A percentile compares a stretch with the other conserved stretches of the same genome.
Evolutionary conservation across 169 alveolate genomes (phyloP).

Genomic region (Theileria parva): DNA sequence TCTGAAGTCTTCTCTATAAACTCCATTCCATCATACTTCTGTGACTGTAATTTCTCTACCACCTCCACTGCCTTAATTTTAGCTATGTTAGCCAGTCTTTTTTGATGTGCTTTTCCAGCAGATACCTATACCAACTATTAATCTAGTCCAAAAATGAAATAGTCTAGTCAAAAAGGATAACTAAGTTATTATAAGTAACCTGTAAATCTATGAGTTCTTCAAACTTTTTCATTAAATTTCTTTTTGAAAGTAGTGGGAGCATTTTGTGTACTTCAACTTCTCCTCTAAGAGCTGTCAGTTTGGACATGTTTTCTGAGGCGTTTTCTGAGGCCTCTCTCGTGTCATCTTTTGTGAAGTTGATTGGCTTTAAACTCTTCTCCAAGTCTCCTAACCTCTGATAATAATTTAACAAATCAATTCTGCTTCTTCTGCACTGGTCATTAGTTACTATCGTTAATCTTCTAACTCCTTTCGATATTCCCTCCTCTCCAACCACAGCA

Average conservation of each 20-base stretch:
- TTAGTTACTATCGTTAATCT: conserved; percentile 85
- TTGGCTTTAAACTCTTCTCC: conserved; percentile 60
- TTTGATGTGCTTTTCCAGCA: conserved; percentile 60
- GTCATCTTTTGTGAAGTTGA: conserved; percentile 65
- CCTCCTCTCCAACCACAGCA: conserved; percentile 83
- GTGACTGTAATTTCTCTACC: conserved; percentile 18
- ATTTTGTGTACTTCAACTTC: conserved; percentile 38
- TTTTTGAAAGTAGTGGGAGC: conserved; percentile 43
- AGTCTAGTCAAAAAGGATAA: background rate
- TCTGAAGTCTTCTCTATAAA: background rate
- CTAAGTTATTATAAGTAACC: conserved; percentile 12
- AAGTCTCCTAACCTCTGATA: conserved; percentile 65
- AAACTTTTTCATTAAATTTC: conserved; percentile 43
- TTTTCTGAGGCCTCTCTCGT: conserved; percentile 57
- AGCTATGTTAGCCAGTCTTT: conserved; percentile 44
- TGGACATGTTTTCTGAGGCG: conserved; percentile 57
- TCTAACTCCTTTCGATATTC: conserved; percentile 88
- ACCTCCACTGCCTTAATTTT: conserved; percentile 28
- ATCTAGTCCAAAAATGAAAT: background rate
- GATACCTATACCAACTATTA: conserved; percentile 14
- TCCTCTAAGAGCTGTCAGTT: conserved; percentile 51
- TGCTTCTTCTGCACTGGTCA: conserved; percentile 74
- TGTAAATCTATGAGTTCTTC: conserved; percentile 44
- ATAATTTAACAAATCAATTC: conserved; percentile 20
- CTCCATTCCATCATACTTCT: conserved; percentile 20